Evolutionary conservation across 1,139 yeast genomes (phyloP).

Genomic region (Suhomyces taliae): DNA sequence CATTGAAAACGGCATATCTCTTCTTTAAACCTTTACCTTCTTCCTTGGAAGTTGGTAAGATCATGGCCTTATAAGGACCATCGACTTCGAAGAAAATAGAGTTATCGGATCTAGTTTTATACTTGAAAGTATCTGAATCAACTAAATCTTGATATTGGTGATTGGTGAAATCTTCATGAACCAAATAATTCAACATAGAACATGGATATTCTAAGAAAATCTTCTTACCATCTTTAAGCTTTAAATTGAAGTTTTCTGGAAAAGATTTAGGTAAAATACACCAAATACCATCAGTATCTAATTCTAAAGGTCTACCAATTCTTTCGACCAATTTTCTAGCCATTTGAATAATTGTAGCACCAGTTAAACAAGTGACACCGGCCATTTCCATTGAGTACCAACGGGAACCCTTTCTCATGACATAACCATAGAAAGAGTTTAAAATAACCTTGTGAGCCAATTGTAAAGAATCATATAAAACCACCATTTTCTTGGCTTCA

Average conservation of each 20-base stretch:
- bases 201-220: constrained; percentile 87
- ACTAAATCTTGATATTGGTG: constrained; percentile 88
- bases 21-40: constrained; percentile 97
- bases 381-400: constrained; percentile 99
- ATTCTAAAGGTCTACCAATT: constrained; percentile 90
- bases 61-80: constrained; percentile 98
- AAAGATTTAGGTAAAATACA: constrained; percentile 91
- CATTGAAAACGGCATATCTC: constrained; percentile 94
- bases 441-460: constrained; percentile 95
- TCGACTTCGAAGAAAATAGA: constrained; percentile 97
- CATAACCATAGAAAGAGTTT: constrained; percentile 96
- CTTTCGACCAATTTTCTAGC: constrained; percentile 93
- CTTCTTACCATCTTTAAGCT: constrained; percentile 74
- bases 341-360: constrained; percentile 97
- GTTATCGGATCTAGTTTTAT: constrained; percentile 81
- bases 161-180: constrained; percentile 87
- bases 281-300: constrained; percentile 99
- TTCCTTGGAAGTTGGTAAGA: constrained; percentile 94
- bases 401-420: constrained; percentile 97
- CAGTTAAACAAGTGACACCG: constrained; percentile 96
- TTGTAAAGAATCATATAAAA: constrained; percentile 91
- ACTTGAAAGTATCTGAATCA: constrained; percentile 66
- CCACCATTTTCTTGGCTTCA: constrained; percentile 92
- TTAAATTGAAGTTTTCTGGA: constrained; percentile 82
- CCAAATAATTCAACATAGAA: constrained; percentile 92